phyloP scores from a whole-genome alignment of 1,284 basidiomycete genomes.

The Meira miltonrushii region DNA sequence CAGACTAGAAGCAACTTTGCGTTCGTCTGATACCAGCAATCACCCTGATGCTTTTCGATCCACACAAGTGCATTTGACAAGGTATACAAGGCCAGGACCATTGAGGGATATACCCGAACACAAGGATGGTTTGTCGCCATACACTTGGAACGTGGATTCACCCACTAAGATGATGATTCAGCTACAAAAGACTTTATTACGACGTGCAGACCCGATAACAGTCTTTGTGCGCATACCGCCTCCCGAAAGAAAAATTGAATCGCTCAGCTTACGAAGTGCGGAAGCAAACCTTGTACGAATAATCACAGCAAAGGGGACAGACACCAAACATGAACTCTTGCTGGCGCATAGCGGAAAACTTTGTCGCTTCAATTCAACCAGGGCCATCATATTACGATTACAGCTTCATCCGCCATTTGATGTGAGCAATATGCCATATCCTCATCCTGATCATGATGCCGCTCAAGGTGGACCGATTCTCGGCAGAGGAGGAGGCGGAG shows the following conservation, averaged over 20 bases:
- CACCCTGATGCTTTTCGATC: constrained; percentile 14
- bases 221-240: constrained; percentile 44
- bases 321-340: constrained; percentile 27
- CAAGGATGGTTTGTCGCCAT: constrained; percentile 20
- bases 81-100: constrained; percentile 36
- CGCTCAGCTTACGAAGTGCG: constrained; percentile 38
- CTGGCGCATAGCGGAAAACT: constrained; percentile 45
- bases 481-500: constrained; percentile 36
- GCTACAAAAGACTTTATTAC: constrained; percentile 41
- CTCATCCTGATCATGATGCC: constrained; percentile 46
- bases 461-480: constrained; percentile 31
- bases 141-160: constrained; percentile 28
- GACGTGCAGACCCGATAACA: constrained; percentile 45
- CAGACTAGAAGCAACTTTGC: constrained; percentile 31
- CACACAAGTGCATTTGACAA: constrained; percentile 38
- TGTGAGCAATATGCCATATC: constrained; percentile 39
- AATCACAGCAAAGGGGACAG: constrained; percentile 26
- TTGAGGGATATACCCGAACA: background rate
- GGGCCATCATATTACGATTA: constrained; percentile 35
- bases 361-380: constrained; percentile 43
- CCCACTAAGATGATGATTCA: constrained; percentile 34
- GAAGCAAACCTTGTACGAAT: constrained; percentile 41
- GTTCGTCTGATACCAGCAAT: constrained; percentile 11
- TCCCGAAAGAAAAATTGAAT: constrained; percentile 23
- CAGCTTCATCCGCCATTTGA: constrained; percentile 45